A percentile compares a stretch with the other conserved stretches of the same genome.
Evolutionary conservation across 2,329 filamentous ascomycete species (phyloP).

Genomic region (Colletotrichum gloeosporioides): DNA sequence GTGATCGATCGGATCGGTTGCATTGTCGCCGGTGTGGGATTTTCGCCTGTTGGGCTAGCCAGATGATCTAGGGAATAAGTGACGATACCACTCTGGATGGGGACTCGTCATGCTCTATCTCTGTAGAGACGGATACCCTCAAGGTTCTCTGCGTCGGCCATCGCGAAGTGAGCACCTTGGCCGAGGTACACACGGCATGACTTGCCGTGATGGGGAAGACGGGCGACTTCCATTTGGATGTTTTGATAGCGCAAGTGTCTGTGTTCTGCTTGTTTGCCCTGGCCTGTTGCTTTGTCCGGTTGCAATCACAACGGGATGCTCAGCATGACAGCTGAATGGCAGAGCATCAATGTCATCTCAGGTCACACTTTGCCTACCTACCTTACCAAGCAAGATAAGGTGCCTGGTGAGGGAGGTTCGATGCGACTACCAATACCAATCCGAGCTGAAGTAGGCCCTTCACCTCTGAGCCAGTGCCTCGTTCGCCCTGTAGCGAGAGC

Average conservation of each 20-base stretch:
- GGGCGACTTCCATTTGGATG: not conserved
- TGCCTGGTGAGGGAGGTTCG: not conserved
- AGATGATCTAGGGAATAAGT: constrained; percentile 11
- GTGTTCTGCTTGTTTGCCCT: not conserved
- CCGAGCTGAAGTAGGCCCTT: not conserved
- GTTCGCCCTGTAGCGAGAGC: not conserved
- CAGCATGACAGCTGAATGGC: not conserved
- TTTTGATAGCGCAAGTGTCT: not conserved
- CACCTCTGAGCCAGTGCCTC: not conserved
- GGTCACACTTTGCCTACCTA: not conserved
- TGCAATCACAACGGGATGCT: not conserved
- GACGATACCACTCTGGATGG: constrained; percentile 15
- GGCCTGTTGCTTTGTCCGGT: not conserved
- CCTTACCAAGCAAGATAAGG: not conserved
- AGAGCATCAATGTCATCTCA: not conserved
- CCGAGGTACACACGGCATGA: not conserved
- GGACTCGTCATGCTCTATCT: constrained; percentile 8
- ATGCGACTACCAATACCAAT: not conserved
- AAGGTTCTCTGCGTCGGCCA: not conserved
- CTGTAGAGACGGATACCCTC: not conserved
- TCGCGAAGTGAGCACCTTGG: not conserved
- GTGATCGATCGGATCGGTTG: constrained; percentile 18
- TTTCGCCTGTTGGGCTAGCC: constrained; percentile 1
- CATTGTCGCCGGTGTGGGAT: not conserved
- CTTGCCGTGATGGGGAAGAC: not conserved